Conservation (phyloP, 331 rosid genomes). For the Telfairia occidentalis region DNA sequence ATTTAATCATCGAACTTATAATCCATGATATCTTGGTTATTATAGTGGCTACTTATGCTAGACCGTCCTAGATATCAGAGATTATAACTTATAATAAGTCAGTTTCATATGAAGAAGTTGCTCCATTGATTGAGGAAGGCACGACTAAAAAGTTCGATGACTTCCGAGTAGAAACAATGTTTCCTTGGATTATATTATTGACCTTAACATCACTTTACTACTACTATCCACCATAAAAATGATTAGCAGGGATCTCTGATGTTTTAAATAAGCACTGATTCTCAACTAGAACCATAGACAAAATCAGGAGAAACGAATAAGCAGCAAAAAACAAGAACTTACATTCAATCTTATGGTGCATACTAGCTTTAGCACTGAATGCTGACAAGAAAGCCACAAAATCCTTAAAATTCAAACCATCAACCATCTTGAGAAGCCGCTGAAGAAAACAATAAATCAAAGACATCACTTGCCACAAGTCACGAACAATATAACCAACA, state of each 20-base stretch:
- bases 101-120: background rate
- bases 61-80: background rate
- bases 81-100: background rate
- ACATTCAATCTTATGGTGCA: slow-evolving; percentile 61
- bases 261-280: background rate
- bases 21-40: background rate
- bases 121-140: background rate
- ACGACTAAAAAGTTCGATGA: background rate
- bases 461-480: slow-evolving; percentile 6
- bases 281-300: background rate
- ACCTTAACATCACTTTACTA: background rate
- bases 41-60: background rate
- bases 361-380: slow-evolving; percentile 59
- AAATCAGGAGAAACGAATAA: background rate
- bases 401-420: slow-evolving; percentile 78
- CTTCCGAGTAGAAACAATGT: background rate
- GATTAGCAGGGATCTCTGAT: background rate
- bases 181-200: background rate
- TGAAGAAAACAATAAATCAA: slow-evolving; percentile 25
- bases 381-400: slow-evolving; percentile 90
- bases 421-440: slow-evolving; percentile 86
- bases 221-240: background rate
- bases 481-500: background rate
- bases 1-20: background rate
- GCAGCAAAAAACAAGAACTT: slow-evolving; percentile 15